Evolutionary conservation across 805 yeast genomes (phyloP), one percentile per base, ranked within the genome.

Genomic region (Ogataea thermomethanolica): DNA sequence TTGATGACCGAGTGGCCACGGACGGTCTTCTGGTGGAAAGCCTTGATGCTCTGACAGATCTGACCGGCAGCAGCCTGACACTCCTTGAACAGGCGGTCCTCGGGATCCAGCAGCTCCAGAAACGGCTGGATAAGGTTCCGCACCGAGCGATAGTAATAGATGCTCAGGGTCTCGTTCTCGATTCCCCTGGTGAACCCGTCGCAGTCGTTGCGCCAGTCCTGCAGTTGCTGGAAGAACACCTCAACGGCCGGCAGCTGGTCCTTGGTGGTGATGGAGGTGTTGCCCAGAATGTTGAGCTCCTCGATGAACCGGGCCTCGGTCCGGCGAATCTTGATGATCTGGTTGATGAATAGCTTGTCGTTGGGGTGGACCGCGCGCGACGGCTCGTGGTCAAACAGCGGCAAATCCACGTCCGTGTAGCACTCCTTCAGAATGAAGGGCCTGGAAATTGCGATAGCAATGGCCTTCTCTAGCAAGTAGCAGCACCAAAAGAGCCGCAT

Each of bases 51-150:
- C 48, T 76, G 83, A 53, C 85, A 79, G 28, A 80, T 75, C 54
- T 78, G 82, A 21, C 85, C 86, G 1, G 85, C 84, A 17, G 84
- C 84, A 2, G 81, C 81, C 53, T 79, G 85, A 56, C 86, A 80
- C 56, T 79, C 84, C 37, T 72, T 67, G 55, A 80, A 79, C 23
- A 80, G 59, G 33, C 74, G 65, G 54, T 78, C 80, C 51, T 73
- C 76, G 5, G 85, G 84, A 43, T 76, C 77, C 50, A 80, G 58
- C 5, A 78, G 58, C 51, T 79, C 85, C 42, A 80, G 54, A 55
- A 76, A 80, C 8, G 87, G 87, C 53, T 79, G 85, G 38, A 80
- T 71, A 44, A 80, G 58, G 34, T 77, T 59, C 44, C 87, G 62
- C 6, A 80, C 79, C 1, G 84, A 71, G 29, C 81, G 65, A 51